These are phyloP conservation scores for Fusarium haematococcum DNA, from an alignment of 2,329 filamentous ascomycete species.

Conservation along the genomic window DNA sequence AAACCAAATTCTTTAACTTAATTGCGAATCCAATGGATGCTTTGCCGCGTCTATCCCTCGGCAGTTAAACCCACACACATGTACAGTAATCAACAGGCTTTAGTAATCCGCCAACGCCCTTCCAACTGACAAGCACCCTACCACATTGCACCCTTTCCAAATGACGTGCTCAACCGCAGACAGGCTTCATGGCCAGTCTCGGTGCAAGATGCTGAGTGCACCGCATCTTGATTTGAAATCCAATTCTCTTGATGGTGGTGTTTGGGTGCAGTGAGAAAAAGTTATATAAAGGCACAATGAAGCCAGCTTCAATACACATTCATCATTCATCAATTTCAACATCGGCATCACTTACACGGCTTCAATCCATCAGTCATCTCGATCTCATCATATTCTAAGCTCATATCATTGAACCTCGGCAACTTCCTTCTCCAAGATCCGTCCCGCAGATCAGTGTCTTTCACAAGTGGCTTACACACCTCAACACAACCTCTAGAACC, in stretches of 20 bases:
- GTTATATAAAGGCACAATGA: slow-evolving; percentile 33
- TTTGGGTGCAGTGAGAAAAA: slow-evolving; percentile 4
- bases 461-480: neutral
- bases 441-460: neutral
- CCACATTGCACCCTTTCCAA: slow-evolving; percentile 16
- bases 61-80: neutral
- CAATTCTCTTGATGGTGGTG: slow-evolving; percentile 10
- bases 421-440: neutral
- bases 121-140: slow-evolving; percentile 36
- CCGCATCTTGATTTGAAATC: slow-evolving; percentile 46
- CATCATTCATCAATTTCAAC: neutral
- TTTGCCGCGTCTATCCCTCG: neutral
- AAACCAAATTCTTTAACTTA: neutral
- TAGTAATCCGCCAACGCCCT: slow-evolving; percentile 42
- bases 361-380: neutral
- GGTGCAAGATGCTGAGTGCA: slow-evolving; percentile 23
- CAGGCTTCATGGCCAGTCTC: slow-evolving; percentile 29
- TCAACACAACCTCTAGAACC: neutral
- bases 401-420: slow-evolving; percentile 9
- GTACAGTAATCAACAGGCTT: slow-evolving; percentile 40
- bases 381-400: neutral
- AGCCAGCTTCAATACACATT: slow-evolving; percentile 11
- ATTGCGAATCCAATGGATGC: neutral
- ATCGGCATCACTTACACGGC: neutral
- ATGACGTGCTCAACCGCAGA: slow-evolving; percentile 43